Conservation (phyloP, 108 stramenopile species). For the Epipyxis sp. region DNA sequence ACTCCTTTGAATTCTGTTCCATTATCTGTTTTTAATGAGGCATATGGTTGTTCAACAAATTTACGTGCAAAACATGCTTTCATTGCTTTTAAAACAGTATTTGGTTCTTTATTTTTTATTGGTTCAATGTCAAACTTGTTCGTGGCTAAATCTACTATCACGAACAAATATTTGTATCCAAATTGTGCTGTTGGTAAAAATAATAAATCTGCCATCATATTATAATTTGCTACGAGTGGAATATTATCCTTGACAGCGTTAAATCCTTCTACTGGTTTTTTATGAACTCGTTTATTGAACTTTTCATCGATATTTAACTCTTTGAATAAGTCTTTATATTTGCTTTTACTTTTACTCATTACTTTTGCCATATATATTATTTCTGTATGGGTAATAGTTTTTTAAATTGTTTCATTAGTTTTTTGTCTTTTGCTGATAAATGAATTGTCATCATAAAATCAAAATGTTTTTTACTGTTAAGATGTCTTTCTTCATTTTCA, state of each 20-base stretch:
- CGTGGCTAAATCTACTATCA: constrained; percentile 19
- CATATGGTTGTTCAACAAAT: constrained; percentile 18
- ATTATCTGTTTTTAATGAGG: constrained; percentile 19
- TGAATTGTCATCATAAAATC: no score
- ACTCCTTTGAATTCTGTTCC: constrained; percentile 28
- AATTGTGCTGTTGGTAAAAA: neutral
- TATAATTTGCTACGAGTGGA: constrained; percentile 6
- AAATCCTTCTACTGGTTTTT: neutral
- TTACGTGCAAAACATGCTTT: constrained; percentile 5
- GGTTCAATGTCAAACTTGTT: constrained; percentile 31
- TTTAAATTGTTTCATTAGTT: no score
- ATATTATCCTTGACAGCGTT: constrained; percentile 25
- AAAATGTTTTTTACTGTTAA: no score
- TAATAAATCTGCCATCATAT: constrained; percentile 30
- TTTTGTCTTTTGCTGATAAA: no score
- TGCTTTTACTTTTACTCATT: no score
- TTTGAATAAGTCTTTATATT: neutral
- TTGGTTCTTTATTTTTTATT: constrained; percentile 19
- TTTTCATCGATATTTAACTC: constrained; percentile 29
- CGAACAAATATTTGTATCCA: constrained; percentile 29
- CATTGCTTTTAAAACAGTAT: constrained; percentile 16
- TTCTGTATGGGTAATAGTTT: no score
- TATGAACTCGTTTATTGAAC: neutral
- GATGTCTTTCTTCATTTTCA: no score
- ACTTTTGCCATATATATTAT: no score